A percentile compares a stretch with the other conserved stretches of the same genome.
These are phyloP conservation scores for Phytopythium helicoides DNA, from an alignment of 352 stramenopile genomes.

Conservation along the genomic window DNA sequence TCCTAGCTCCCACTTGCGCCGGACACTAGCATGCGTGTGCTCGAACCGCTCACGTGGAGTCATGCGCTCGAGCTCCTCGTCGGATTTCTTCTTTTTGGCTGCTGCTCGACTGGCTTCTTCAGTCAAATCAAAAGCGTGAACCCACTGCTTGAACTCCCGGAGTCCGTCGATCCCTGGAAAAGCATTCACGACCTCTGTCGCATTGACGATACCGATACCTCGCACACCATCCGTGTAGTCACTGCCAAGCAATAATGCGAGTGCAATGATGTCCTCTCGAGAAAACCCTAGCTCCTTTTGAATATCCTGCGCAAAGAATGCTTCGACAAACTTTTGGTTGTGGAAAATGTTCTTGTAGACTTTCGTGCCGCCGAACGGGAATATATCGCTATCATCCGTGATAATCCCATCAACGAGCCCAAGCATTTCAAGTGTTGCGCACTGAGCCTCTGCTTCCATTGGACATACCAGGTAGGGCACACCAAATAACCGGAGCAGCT, in stretches of 20 bases:
- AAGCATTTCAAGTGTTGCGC: constrained; percentile 93
- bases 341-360: constrained; percentile 99
- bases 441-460: constrained; percentile 99
- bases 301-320: constrained; percentile 93
- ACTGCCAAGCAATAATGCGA: constrained; percentile 93
- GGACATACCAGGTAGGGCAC: constrained; percentile 99
- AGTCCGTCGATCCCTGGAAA: constrained; percentile 88
- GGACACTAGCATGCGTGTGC: constrained; percentile 87
- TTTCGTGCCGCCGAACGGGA: constrained; percentile 92
- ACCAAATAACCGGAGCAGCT: constrained; percentile 96
- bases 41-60: constrained; percentile 80
- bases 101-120: constrained; percentile 48
- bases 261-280: constrained; percentile 88
- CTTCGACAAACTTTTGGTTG: constrained; percentile 98
- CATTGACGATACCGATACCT: constrained; percentile 85
- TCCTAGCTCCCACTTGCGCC: constrained; percentile 91
- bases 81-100: constrained; percentile 51
- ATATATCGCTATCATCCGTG: constrained; percentile 96
- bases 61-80: constrained; percentile 45
- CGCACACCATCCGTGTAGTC: constrained; percentile 94
- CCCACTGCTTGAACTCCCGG: constrained; percentile 78
- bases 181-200: constrained; percentile 67
- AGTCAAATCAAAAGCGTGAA: constrained; percentile 59
- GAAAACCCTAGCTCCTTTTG: constrained; percentile 91
- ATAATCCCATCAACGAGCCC: constrained; percentile 98